phyloP scores from a whole-genome alignment of 2,329 filamentous ascomycete genomes.

The Botryotinia globosa region DNA sequence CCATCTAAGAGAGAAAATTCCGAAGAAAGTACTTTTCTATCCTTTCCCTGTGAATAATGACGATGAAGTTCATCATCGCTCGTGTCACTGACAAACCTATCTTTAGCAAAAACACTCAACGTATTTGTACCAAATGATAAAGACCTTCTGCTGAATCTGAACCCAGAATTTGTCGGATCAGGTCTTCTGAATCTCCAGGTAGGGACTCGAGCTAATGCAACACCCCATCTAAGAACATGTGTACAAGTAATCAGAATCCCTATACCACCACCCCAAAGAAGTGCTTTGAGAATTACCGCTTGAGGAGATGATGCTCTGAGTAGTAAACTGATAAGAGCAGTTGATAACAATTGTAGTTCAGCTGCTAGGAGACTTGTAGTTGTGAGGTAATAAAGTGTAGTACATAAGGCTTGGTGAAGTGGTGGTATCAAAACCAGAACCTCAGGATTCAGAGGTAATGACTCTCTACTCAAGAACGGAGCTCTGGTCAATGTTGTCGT shows the following conservation, averaged over 20 bases:
- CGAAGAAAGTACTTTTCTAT: not conserved
- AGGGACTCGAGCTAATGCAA: slow-evolving; percentile 81
- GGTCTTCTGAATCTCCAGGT: slow-evolving; percentile 80
- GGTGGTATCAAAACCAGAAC: slow-evolving; percentile 65
- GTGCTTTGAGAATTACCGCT: slow-evolving; percentile 75
- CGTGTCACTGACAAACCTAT: slow-evolving; percentile 27
- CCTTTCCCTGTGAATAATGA: not conserved
- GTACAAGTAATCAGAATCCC: slow-evolving; percentile 70
- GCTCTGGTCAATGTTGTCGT: slow-evolving; percentile 4
- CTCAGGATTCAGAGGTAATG: slow-evolving; percentile 32
- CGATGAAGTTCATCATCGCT: slow-evolving; percentile 29
- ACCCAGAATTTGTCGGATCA: slow-evolving; percentile 3
- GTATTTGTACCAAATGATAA: slow-evolving; percentile 26
- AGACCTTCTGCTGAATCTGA: slow-evolving; percentile 10
- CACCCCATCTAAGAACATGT: slow-evolving; percentile 75
- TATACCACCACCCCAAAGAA: slow-evolving; percentile 83
- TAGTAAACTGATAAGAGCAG: slow-evolving; percentile 76
- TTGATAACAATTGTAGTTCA: slow-evolving; percentile 83
- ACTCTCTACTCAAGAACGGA: not conserved
- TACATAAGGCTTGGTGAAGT: slow-evolving; percentile 74
- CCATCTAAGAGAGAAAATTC: not conserved
- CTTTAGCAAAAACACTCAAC: slow-evolving; percentile 26
- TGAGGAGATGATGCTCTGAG: slow-evolving; percentile 79
- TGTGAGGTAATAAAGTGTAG: slow-evolving; percentile 73
- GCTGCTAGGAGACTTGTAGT: slow-evolving; percentile 84